These are phyloP conservation scores for Pythium brachiatum DNA, from an alignment of 352 stramenopile species.

Conservation along the genomic window DNA sequence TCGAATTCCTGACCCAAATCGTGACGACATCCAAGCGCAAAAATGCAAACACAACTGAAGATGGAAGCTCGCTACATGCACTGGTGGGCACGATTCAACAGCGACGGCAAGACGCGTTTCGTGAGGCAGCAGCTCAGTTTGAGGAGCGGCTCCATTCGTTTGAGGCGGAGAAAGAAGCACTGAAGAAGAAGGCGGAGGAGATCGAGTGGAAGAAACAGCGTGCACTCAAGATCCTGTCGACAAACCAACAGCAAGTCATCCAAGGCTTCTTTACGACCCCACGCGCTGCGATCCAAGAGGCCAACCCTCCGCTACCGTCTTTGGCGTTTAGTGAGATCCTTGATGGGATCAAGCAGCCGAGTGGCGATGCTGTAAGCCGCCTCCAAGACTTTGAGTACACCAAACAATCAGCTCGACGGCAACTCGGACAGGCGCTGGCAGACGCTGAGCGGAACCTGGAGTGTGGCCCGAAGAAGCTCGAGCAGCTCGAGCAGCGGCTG, in stretches of 20 bases:
- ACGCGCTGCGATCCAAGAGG: conserved; percentile 12
- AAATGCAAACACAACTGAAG: neutral
- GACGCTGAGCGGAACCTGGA: conserved; percentile 31
- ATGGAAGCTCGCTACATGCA: conserved; percentile 7
- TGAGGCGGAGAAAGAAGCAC: conserved; percentile 34
- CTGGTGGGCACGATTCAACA: conserved; percentile 38
- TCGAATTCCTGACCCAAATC: conserved; percentile 47
- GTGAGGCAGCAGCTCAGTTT: conserved; percentile 29
- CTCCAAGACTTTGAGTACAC: conserved; percentile 29
- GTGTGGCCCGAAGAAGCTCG: conserved; percentile 19
- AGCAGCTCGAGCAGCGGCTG: conserved; percentile 31
- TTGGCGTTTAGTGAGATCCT: conserved; percentile 45
- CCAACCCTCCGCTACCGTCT: conserved; percentile 4
- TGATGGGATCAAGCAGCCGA: conserved; percentile 31
- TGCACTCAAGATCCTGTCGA: conserved; percentile 54
- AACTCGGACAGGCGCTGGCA: conserved; percentile 27
- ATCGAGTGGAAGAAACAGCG: conserved; percentile 40
- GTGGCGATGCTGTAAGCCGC: conserved; percentile 27
- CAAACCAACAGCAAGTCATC: conserved; percentile 54
- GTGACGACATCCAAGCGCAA: conserved; percentile 21
- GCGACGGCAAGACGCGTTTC: conserved; percentile 34
- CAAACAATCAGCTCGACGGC: conserved; percentile 25
- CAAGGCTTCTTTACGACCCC: conserved; percentile 40
- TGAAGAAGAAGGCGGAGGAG: conserved; percentile 33
- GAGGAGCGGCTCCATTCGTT: conserved; percentile 39